phyloP scores from a whole-genome alignment of 495 filamentous ascomycete genomes.

The Aspergillus leporis region DNA sequence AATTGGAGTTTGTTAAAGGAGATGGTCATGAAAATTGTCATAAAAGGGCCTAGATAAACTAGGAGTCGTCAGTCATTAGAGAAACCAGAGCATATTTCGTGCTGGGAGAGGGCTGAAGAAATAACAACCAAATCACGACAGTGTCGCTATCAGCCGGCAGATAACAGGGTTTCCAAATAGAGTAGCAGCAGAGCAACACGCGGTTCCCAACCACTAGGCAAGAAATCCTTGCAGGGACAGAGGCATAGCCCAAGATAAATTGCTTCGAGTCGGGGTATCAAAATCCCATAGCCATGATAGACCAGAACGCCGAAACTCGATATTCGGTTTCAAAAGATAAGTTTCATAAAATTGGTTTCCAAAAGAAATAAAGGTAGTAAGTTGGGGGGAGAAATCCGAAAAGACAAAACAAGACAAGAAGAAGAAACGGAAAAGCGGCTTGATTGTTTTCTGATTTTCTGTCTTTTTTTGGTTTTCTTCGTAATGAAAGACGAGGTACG shows the following conservation, averaged over 20 bases:
- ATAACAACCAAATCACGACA: neutral
- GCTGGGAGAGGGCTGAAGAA: neutral
- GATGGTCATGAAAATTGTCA: neutral
- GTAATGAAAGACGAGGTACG: neutral
- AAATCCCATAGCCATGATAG: neutral
- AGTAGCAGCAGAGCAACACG: neutral
- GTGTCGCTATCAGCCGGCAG: neutral
- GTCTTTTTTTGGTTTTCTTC: neutral
- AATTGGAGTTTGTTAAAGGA: neutral
- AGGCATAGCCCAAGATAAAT: neutral
- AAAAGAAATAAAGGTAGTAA: neutral
- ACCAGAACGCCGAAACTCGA: neutral
- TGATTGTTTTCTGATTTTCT: no score
- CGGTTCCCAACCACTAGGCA: neutral
- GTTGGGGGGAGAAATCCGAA: neutral
- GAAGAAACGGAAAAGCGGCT: neutral
- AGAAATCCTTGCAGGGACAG: neutral
- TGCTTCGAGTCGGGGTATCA: neutral
- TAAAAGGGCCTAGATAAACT: neutral
- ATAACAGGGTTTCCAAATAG: neutral
- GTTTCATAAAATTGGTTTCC: neutral
- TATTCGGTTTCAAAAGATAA: neutral
- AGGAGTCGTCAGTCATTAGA: no score
- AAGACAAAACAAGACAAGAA: neutral
- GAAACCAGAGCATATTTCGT: neutral